Percentiles rank a stretch among this genome's conserved stretches.
These are phyloP conservation scores for Pleurotus citrinopileatus DNA, from an alignment of 768 basidiomycete genomes.

Conservation along the genomic window DNA sequence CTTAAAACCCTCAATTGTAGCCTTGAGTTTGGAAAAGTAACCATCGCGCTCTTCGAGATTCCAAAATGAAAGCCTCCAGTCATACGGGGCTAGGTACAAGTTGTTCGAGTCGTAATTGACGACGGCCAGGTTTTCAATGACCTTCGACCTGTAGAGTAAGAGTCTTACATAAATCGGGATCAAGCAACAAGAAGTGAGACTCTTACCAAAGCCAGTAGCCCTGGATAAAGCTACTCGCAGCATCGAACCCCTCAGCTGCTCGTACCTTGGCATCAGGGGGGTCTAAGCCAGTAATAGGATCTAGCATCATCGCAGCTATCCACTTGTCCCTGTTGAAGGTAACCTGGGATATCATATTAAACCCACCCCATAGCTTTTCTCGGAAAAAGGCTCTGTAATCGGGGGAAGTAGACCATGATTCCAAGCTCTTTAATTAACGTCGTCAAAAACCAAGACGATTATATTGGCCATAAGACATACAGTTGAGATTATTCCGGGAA, in stretches of 20 bases:
- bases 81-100: conserved; percentile 80
- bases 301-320: conserved; percentile 88
- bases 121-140: conserved; percentile 91
- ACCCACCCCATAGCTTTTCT: conserved; percentile 80
- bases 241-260: conserved; percentile 90
- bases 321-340: conserved; percentile 85
- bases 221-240: conserved; percentile 80
- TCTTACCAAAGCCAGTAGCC: conserved; percentile 93
- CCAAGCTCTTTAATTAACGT: conserved; percentile 60
- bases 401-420: conserved; percentile 90
- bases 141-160: conserved; percentile 65
- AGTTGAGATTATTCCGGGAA: conserved; percentile 89
- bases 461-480: conserved; percentile 34
- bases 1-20: conserved; percentile 78
- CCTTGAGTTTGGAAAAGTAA: conserved; percentile 83
- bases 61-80: conserved; percentile 85
- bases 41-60: conserved; percentile 92
- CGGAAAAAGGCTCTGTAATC: conserved; percentile 89
- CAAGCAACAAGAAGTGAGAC: neutral
- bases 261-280: conserved; percentile 82
- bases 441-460: neutral
- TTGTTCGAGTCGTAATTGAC: conserved; percentile 94
- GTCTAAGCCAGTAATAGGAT: conserved; percentile 89
- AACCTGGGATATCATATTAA: conserved; percentile 80
- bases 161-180: neutral